A percentile compares a stretch with the other conserved stretches of the same genome.
phyloP scores from a whole-genome alignment of 805 yeast species.

The Tetrapisispora taiwanensis region DNA sequence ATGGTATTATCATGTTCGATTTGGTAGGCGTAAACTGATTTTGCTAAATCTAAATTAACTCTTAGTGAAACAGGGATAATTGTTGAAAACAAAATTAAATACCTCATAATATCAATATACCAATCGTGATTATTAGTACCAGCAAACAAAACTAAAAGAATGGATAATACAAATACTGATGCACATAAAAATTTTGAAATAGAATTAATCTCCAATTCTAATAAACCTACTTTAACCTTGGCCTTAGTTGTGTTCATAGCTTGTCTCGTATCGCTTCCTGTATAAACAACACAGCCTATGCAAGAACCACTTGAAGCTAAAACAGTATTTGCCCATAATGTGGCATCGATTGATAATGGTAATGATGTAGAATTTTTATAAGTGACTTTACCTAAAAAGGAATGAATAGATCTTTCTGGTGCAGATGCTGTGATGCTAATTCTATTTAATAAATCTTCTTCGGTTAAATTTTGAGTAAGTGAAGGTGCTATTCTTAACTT shows the following conservation, averaged over 20 bases:
- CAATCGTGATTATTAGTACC: conserved; percentile 62
- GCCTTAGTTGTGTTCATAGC: conserved; percentile 84
- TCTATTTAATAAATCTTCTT: conserved; percentile 40
- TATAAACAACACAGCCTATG: conserved; percentile 77
- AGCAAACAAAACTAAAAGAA: conserved; percentile 67
- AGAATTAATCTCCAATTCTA: conserved; percentile 83
- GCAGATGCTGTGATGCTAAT: conserved; percentile 58
- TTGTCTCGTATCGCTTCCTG: conserved; percentile 91
- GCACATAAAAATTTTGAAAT: conserved; percentile 81
- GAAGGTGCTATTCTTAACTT: conserved; percentile 73
- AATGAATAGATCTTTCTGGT: conserved; percentile 78
- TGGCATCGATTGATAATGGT: conserved; percentile 80
- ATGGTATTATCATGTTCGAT: conserved; percentile 80
- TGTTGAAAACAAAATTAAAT: conserved; percentile 82
- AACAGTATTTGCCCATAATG: conserved; percentile 97
- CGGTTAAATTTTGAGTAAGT: conserved; percentile 52
- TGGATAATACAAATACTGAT: conserved; percentile 70
- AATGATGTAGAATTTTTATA: conserved; percentile 43
- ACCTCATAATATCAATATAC: conserved; percentile 87
- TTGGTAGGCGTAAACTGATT: conserved; percentile 90
- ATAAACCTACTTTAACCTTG: conserved; percentile 78
- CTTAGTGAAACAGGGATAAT: conserved; percentile 93
- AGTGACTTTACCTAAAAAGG: conserved; percentile 65
- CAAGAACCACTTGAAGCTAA: conserved; percentile 82
- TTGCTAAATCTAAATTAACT: conserved; percentile 90